Conservation (phyloP, 2,329 filamentous ascomycete species). For the Aspergillus sp. region DNA sequence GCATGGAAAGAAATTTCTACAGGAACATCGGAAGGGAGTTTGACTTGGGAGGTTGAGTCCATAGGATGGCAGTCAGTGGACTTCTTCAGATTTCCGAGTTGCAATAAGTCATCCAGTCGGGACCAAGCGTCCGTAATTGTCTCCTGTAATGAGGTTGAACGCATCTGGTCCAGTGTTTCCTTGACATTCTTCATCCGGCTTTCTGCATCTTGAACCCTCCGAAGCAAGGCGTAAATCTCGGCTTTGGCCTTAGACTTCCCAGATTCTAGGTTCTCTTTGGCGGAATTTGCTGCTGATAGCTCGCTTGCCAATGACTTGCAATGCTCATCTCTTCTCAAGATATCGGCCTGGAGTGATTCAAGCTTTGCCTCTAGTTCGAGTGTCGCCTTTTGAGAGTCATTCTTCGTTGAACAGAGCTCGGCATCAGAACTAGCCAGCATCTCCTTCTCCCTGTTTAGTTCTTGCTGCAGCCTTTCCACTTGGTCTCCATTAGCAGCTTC, state of each 20-base stretch:
- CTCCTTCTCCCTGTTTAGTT: conserved; percentile 21
- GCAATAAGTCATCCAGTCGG: conserved; percentile 19
- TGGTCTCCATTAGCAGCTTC: conserved; percentile 18
- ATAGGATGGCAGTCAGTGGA: neutral
- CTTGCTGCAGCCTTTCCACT: conserved; percentile 17
- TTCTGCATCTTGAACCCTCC: conserved; percentile 27
- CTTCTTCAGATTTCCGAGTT: neutral
- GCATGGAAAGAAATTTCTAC: neutral
- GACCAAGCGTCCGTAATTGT: conserved; percentile 19
- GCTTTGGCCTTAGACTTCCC: conserved; percentile 20
- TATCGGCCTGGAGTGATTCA: conserved; percentile 13
- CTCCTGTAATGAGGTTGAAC: conserved; percentile 16
- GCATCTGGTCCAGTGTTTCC: conserved; percentile 18
- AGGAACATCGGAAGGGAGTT: neutral
- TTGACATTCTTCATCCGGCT: conserved; percentile 21
- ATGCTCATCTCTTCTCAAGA: conserved; percentile 32
- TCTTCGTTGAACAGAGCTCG: conserved; percentile 6
- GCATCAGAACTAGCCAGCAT: conserved; percentile 24
- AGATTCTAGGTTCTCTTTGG: conserved; percentile 18
- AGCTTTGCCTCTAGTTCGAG: conserved; percentile 16
- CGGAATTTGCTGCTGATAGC: conserved; percentile 13
- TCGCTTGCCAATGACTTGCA: conserved; percentile 12
- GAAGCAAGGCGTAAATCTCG: conserved; percentile 26
- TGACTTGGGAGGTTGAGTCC: neutral
- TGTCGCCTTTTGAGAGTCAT: conserved; percentile 3